Evolutionary conservation across 1,284 basidiomycete genomes (phyloP).

Genomic region (Exobasidium rhododendri): DNA sequence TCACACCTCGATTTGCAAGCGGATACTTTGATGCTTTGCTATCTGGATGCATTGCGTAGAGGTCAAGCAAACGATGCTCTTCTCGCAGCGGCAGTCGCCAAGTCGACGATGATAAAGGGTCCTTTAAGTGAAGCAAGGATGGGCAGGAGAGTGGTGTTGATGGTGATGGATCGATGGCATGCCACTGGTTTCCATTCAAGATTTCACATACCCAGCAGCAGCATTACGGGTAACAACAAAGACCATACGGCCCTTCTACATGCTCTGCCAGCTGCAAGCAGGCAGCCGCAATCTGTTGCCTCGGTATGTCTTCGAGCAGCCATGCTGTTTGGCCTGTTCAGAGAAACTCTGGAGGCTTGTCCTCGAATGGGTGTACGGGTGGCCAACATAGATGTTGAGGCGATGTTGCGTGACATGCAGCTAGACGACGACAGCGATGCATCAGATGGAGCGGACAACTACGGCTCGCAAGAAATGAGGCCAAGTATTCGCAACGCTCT

Average conservation of each 20-base stretch:
- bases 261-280: background rate
- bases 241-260: background rate
- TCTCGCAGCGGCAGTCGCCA: slow-evolving; percentile 32
- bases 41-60: slow-evolving; percentile 29
- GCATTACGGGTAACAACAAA: background rate
- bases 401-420: background rate
- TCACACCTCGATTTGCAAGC: slow-evolving; percentile 28
- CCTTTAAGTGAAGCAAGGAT: background rate
- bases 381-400: background rate
- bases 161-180: slow-evolving; percentile 40
- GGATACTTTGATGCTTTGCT: slow-evolving; percentile 35
- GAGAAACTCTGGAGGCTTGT: background rate
- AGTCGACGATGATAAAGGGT: slow-evolving; percentile 27
- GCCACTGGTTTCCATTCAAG: slow-evolving; percentile 29
- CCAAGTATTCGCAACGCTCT: slow-evolving; percentile 7
- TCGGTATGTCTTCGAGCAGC: background rate
- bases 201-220: slow-evolving; percentile 17
- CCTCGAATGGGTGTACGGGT: background rate
- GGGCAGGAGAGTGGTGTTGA: slow-evolving; percentile 25
- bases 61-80: slow-evolving; percentile 33
- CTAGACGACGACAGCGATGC: background rate
- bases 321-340: slow-evolving; percentile 1
- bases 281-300: background rate
- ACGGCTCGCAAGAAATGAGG: background rate
- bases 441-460: background rate